Conservation (phyloP, 2,329 filamentous ascomycete genomes). For the Pseudonectria foliicola region DNA sequence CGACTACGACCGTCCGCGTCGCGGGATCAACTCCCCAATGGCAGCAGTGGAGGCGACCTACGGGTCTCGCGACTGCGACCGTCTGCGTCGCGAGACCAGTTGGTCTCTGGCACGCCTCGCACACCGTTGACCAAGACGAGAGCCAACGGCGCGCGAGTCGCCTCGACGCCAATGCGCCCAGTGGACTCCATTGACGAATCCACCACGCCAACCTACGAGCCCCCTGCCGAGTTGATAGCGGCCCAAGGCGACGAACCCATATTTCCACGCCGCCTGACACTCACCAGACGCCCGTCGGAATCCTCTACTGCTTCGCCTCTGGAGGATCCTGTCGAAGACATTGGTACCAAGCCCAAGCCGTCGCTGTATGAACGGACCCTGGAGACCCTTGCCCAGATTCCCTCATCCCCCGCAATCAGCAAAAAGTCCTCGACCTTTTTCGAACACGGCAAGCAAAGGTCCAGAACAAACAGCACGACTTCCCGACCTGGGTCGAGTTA, state of each 20-base stretch:
- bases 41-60: conserved; percentile 21
- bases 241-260: conserved; percentile 16
- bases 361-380: conserved; percentile 80
- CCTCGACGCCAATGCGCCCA: conserved; percentile 15
- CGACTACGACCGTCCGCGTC: conserved; percentile 35
- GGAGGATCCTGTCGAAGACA: conserved; percentile 15
- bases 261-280: conserved; percentile 19
- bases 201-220: conserved; percentile 18
- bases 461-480: conserved; percentile 36
- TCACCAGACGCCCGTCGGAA: conserved; percentile 27
- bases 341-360: conserved; percentile 35
- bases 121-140: conserved; percentile 14
- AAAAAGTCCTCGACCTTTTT: conserved; percentile 68
- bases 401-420: conserved; percentile 65
- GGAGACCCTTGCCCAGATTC: conserved; percentile 71
- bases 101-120: conserved; percentile 21
- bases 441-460: conserved; percentile 51
- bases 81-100: conserved; percentile 32
- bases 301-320: conserved; percentile 18
- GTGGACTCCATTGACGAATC: conserved; percentile 16
- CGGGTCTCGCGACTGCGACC: conserved; percentile 34
- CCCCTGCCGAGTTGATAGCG: conserved; percentile 13
- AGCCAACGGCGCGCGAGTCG: conserved; percentile 8
- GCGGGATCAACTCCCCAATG: conserved; percentile 30
- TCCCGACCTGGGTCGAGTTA: conserved; percentile 52